Evolutionary conservation across 495 filamentous ascomycete species (phyloP), one percentile per base, ranked within the genome.

Genomic region (Amniculicola lignicola): DNA sequence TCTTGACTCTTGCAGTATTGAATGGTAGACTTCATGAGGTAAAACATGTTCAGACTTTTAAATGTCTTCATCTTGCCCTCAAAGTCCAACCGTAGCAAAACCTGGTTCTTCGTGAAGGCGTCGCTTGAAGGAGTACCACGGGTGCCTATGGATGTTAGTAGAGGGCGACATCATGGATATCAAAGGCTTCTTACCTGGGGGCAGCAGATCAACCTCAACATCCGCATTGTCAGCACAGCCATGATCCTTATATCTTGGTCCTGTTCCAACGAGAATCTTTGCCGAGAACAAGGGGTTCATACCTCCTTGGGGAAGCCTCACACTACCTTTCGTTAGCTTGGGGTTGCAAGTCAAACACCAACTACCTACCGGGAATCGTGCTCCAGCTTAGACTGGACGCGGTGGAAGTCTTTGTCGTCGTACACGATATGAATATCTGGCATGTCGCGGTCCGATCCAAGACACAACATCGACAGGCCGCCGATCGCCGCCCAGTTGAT

Each of bases 401-500:
- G 35, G 2, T 55, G 24, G 33, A 43, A 61, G 10, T 55, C 45
- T 39, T 24, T 16, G 14, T 43, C 51, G 23, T 61, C 58, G 22
- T 61, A 61, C 6, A 61, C 58, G 22, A 61, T 51, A 18, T 55
- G 51, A 22, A 61, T 51, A 24, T 56, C 58, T 12, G 22, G 15
- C 51, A 61, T 51, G 2, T 51, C 58, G 6, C 58, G 43, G 5
- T 40, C 35, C 10, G 51, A 51, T 9, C 58, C 58, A 9, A 55
- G 28, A 23, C 51, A 55, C 5, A 50, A 38, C 44, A 61, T 46
- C 16, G 58, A 28, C 18, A 61, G 44, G n/a, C 58, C 51, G 23
- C 51, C 33, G 27, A 56, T 46, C 12, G 58, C 58, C 3, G 58
- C 58, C 58, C 58, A 61, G 58, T 55, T 56, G 31, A 61, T 28